Conservation (phyloP, 192 early-diverging fungal genomes). For the Fimicolochytrium jonesii region DNA sequence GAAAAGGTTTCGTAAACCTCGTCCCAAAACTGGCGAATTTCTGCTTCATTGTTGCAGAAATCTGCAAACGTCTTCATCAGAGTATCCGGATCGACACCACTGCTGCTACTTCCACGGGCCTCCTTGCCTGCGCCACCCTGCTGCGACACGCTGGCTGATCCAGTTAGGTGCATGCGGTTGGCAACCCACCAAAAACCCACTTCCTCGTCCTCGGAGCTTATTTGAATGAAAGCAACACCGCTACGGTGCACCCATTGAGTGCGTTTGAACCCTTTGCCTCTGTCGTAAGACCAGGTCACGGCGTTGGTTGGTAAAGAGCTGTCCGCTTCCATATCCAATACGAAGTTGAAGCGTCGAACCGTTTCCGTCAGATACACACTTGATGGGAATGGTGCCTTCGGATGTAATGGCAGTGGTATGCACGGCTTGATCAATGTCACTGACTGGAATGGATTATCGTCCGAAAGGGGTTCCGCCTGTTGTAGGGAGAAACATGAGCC, state of each 20-base stretch:
- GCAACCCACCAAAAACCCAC: conserved; percentile 86
- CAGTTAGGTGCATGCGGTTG: conserved; percentile 67
- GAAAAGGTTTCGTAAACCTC: conserved; percentile 1
- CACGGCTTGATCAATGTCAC: conserved; percentile 53
- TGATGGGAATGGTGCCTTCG: conserved; percentile 35
- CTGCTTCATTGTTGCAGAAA: conserved; percentile 50
- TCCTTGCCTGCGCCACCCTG: conserved; percentile 5
- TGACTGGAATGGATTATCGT: conserved; percentile 86
- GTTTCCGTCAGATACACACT: conserved; percentile 78
- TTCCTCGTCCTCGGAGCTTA: conserved; percentile 54
- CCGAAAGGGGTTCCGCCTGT: conserved; percentile 45
- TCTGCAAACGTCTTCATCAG: conserved; percentile 9
- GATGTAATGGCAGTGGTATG: conserved; percentile 58
- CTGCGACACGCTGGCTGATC: conserved; percentile 19
- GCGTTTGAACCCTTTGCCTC: conserved; percentile 60
- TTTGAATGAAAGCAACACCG: conserved; percentile 91
- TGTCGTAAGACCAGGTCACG: conserved; percentile 54
- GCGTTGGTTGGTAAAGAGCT: conserved; percentile 57
- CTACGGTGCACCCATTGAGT: conserved; percentile 89
- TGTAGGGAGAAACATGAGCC: neutral
- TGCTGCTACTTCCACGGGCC: neutral
- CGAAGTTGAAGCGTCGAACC: conserved; percentile 74
- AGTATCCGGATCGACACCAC: conserved; percentile 13
- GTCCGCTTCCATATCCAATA: conserved; percentile 93
- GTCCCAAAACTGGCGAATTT: conserved; percentile 66